Evolutionary conservation across 2,329 filamentous ascomycete species (phyloP), one percentile per base, ranked within the genome.

Genomic region (Biscogniauxia mediterranea): DNA sequence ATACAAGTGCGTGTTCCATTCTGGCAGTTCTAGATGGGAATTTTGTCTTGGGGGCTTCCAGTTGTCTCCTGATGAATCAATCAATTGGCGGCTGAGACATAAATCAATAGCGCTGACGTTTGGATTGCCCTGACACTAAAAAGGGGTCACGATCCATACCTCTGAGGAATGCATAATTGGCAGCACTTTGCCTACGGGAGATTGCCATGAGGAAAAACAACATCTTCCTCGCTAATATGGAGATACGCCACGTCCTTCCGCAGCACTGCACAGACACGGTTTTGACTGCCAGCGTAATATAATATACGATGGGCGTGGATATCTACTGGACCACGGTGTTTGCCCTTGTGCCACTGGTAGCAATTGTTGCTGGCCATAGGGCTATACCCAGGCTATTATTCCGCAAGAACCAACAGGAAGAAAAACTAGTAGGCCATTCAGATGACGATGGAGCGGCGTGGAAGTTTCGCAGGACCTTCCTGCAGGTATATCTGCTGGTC

Each of bases 401-500:
- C n/a, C 26, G 23, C 13, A 54, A 23, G 13, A 21, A 46, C 9
- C 56, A 57, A 2, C 20, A 19, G 5, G 32, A 60, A 9, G 58
- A 58, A n/a, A 64, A 60, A 32, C 21, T 8, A n/a, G 49, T 55
- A 19, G 53, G 9, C 6, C 21, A 51, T 17, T 15, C 52, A 2
- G 59, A 53, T 23, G 66, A 65, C 17, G 61, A 54, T 13, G 7
- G 28, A 8, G 69, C 68, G 13, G 69, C 68, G 3, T 54, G 52
- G 26, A 46, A 59, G 7, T 69, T 73, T 26, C 63, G 63, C 20
- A 55, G 20, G 55, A 66, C 57, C 4, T 73, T 73, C 58, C 42
- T 73, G 50, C 63, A 61, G 20, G 80, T 83, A 28, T 83, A 82
- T 57, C 75, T 78, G 61, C 73, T 83, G 5, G 78, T 81, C 23